phyloP scores from a whole-genome alignment of 768 basidiomycete species.

The Sporobolomyces pararoseus region DNA sequence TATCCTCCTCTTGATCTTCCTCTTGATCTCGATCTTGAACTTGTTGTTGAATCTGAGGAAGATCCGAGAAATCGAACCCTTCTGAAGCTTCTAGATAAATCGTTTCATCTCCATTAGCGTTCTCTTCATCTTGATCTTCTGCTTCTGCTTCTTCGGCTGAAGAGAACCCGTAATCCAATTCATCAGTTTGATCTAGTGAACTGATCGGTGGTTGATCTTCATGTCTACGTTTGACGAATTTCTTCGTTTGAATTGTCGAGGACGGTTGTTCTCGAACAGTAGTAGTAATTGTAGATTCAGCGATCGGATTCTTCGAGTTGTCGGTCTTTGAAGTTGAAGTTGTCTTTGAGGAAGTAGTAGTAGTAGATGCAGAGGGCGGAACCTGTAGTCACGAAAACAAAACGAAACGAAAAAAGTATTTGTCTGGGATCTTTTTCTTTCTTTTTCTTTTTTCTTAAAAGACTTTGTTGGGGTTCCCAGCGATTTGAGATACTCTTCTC shows the following conservation, averaged over 20 bases:
- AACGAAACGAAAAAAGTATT: background rate
- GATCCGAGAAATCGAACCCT: background rate
- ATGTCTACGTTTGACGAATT: background rate
- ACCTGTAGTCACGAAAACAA: background rate
- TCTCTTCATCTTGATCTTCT: background rate
- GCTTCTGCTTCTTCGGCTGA: conserved; percentile 25
- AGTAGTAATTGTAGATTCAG: no score
- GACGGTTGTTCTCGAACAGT: background rate
- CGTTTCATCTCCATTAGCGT: background rate
- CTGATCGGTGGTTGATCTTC: background rate
- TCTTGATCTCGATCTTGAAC: background rate
- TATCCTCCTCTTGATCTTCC: background rate
- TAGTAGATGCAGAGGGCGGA: background rate
- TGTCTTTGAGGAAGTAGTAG: background rate
- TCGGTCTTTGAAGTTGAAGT: conserved; percentile 2
- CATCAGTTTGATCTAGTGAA: background rate
- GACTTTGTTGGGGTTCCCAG: background rate
- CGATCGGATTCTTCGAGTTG: no score
- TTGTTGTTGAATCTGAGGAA: no score
- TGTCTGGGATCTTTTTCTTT: no score
- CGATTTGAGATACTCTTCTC: background rate
- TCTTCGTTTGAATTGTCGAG: background rate
- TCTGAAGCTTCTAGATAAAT: background rate
- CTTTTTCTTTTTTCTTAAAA: no score
- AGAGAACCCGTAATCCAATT: conserved; percentile 22